Base-by-base conservation (phyloP, 2,329 filamentous ascomycete genomes). In the Fusarium fracticaudum region DNA sequence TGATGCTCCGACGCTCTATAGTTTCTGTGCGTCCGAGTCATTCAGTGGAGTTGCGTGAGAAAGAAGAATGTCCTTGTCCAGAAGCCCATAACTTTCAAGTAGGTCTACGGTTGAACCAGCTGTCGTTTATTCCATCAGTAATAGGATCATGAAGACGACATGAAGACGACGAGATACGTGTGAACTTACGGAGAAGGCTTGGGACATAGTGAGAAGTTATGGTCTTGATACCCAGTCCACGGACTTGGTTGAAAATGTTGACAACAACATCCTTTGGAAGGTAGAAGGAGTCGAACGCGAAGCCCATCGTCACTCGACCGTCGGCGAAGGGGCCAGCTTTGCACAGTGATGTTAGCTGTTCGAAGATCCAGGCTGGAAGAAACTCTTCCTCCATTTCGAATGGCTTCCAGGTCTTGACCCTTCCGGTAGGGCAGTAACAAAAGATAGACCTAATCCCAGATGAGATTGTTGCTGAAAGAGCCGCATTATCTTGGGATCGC, bases 131-230 rank as follows among this genome's bases (percentile, higher is more conserved):
- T 22, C 2, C 3, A 9, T 40, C 4, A 24, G 22, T 24, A 24
- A 24, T 24, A 24, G 24, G 24, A 24, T 24, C 24, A 24, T 24
- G 24, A 24, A 24, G 24, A 24, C 24, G 24, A 24, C 24, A 24
- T 24, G 24, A 24, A 24, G 24, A 24, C 24, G 24, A 24, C 24
- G 24, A 8, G 13, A 6, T 15, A 1, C 7, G 4, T 6, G 12
- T 10, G 5, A 3, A 11, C 57, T 44, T 11, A 69, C 66, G 38
- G 4, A 43, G n/a, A 9, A 69, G 22, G 2, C 43, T 69, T 5
- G 17, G n/a, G 4, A 69, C 66, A 7, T 64, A 69, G 22, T 69
- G 66, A 31, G 66, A 69, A 5, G 66, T 69, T 13, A 69, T 69
- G 1, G 29, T 69, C 22, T 64, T 64, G 12, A 69, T 48, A 3